Conservation (phyloP, 257 asterid genomes). For the Coffea eugenioides region DNA sequence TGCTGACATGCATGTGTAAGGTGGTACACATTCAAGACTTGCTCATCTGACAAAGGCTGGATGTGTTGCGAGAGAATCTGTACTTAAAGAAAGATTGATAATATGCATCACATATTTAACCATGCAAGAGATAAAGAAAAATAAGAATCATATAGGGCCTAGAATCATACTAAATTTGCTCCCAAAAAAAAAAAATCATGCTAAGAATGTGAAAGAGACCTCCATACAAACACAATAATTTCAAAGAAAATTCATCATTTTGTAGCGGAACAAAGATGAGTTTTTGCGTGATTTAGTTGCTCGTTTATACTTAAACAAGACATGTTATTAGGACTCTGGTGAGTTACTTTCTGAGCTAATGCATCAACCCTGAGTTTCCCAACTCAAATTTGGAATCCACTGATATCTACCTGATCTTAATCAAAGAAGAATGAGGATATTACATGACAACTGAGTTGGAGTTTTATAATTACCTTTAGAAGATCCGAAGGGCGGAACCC, state of each 20-base stretch:
- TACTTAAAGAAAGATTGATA: slow-evolving; percentile 12
- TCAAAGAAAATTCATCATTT: not conserved
- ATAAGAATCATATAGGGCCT: not conserved
- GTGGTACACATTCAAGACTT: slow-evolving; percentile 36
- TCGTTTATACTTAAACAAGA: not conserved
- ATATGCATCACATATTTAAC: not conserved
- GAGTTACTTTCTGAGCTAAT: not conserved
- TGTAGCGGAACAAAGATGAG: not conserved
- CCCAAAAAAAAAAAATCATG: not conserved
- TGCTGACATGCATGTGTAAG: slow-evolving; percentile 82
- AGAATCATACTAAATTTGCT: not conserved
- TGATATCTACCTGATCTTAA: not conserved
- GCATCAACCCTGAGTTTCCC: not conserved
- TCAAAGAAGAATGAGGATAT: not conserved
- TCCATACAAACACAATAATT: not conserved
- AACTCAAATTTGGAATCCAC: not conserved
- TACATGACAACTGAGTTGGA: not conserved
- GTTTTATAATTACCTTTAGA: slow-evolving; percentile 52
- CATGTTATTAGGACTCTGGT: not conserved
- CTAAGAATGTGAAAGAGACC: not conserved
- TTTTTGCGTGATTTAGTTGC: not conserved
- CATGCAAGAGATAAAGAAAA: not conserved
- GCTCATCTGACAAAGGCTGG: slow-evolving; percentile 63
- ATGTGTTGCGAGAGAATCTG: slow-evolving; percentile 76
- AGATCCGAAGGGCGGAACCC: slow-evolving; percentile 91